Base-by-base conservation (phyloP, 257 asterid species). In the Solanum ossicruentum region DNA sequence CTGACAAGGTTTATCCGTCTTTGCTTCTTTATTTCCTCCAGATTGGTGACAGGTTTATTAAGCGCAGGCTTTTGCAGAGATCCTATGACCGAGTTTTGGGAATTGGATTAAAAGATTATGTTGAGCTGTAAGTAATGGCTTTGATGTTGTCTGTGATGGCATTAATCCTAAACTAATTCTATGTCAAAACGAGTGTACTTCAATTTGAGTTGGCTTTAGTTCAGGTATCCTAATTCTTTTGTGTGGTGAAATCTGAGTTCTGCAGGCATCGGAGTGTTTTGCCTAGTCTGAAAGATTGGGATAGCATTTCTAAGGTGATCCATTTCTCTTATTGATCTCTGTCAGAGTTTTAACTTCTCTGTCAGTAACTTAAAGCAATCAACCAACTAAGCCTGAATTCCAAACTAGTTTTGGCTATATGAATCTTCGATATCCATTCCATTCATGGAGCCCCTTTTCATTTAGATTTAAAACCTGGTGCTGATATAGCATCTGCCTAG, bases 41-140 rank as follows among this genome's bases (percentile, higher is more conserved):
- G 99, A 88, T 95, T 49, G 90, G 99, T 87, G 98, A 96, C 92
- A 92, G 98, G 90, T 93, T 91, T 88, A 93, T 96, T 89, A 92
- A 86, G 86, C 98, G 99, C 79, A 86, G 90, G 87, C 89, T 89
- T 87, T 85, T 88, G 73, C 99, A 96, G 86, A 89, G 90, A 87
- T 75, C 88, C 65, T 96, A 96, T 88, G 94, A 91, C 90, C 91
- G 90, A 91, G 93, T 93, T 81, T 88, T 95, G 57, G 70, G 98
- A 45, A 69, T 88, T 63, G 99, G 99, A 90, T 90, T 96, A 86
- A 95, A 91, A 90, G 93, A 88, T 56, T 96, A 93, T 69, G 98
- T 93, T 21, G 75, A 93, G 21, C 54, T 91, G 98, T 96, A 92
- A 55, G 96, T 87, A 28, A 69, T 43, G 36, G 20, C 18, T 75